Evolutionary conservation across 129 eudicot genomes (phyloP), one percentile per base, ranked within the genome.

Genomic region (Flaveria bidentis): DNA sequence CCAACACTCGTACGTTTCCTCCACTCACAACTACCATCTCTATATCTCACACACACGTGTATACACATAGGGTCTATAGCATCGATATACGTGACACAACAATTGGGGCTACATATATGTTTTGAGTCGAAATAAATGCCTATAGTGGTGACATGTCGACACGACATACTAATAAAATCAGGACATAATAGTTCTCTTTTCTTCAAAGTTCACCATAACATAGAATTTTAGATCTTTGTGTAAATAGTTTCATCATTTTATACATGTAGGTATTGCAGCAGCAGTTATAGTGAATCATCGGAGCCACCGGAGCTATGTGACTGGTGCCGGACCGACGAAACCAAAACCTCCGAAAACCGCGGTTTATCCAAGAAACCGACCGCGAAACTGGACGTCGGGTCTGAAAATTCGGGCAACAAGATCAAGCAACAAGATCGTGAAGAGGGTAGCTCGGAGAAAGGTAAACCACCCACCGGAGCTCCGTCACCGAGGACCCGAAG

Each of bases 401-500:
- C 89, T 0, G 88, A 84, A 55, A 78, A 80, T 60, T 58, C 84
- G 1, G 79, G 79, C 30, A 86, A 80, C 36, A 87, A 84, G 71
- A 87, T 83, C 75, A 87, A 83, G 76, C 92, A 80, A n/a, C 82
- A 79, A 17, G 82, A 84, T 6, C 81, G 71, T 6, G 85, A 73
- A 9, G 97, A 41, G 78, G 77, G 73, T 20, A n/a, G 60, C 13
- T 61, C 78, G 15, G 91, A 77, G n/a, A 82, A 78, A 85, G 90
- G 85, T 76, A 91, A 85, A 82, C 80, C 77, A 52, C 82, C 81
- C 74, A 70, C 78, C 12, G 92, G 91, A 6, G 80, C 75, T 9
- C 93, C 96, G 30, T 91, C 97, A 0, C 97, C 97, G 3, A 80
- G 97, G 73, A 86, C 90, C 18, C 58, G 96, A 39, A 86, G 96